A percentile compares a stretch with the other conserved stretches of the same genome.
These are phyloP conservation scores for Colletotrichum filicis DNA, from an alignment of 2,329 filamentous ascomycete species.

Conservation along the genomic window DNA sequence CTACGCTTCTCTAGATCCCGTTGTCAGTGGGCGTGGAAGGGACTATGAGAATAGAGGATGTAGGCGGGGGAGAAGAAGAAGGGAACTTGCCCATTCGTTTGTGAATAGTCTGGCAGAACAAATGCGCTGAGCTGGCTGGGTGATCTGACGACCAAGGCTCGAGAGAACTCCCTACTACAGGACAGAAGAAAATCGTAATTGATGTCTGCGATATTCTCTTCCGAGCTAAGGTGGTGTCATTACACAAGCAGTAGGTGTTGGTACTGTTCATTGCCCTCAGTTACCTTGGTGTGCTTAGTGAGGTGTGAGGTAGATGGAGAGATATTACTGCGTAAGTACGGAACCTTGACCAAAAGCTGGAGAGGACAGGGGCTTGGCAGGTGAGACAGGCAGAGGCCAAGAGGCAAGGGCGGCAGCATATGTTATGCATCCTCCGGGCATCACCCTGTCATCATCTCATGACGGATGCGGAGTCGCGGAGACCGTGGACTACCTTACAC, in stretches of 20 bases:
- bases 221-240: background rate
- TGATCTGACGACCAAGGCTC: too few species aligned
- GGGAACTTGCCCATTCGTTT: background rate
- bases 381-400: background rate
- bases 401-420: conserved; percentile 1
- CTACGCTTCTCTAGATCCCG: background rate
- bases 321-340: background rate
- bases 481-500: background rate
- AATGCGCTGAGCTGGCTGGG: too few species aligned
- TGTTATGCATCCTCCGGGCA: conserved; percentile 12
- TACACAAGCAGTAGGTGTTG: background rate
- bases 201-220: background rate
- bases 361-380: background rate
- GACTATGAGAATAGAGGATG: background rate
- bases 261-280: background rate
- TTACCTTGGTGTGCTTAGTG: background rate
- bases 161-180: too few species aligned
- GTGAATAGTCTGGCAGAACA: too few species aligned
- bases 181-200: too few species aligned
- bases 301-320: background rate
- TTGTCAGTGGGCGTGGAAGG: background rate
- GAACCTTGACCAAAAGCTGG: background rate
- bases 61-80: background rate
- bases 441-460: background rate
- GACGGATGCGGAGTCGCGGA: background rate